These are phyloP conservation scores for Lodderomyces jiufengensis DNA, from an alignment of 1,139 yeast genomes.

Conservation along the genomic window DNA sequence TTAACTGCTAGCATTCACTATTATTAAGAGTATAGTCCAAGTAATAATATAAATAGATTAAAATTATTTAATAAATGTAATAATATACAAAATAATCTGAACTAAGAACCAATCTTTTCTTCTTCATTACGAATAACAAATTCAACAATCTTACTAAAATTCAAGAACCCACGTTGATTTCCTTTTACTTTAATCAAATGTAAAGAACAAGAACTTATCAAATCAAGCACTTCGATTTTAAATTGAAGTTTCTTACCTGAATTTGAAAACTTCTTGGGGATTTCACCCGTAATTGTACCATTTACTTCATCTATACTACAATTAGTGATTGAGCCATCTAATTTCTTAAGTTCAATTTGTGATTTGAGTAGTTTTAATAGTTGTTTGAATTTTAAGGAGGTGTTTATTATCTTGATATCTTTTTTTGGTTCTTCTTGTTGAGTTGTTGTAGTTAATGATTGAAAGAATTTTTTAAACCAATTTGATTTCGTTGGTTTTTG, in stretches of 20 bases:
- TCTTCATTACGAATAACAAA: conserved; percentile 39
- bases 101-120: conserved; percentile 20
- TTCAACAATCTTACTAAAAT: conserved; percentile 48
- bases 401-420: conserved; percentile 33
- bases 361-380: conserved; percentile 34
- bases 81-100: no score
- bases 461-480: conserved; percentile 42
- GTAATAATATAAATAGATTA: no score
- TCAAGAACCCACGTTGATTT: conserved; percentile 62
- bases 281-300: conserved; percentile 43
- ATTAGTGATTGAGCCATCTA: conserved; percentile 48
- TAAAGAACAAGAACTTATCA: conserved; percentile 44
- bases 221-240: conserved; percentile 41
- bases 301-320: conserved; percentile 43
- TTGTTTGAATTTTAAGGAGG: conserved; percentile 27
- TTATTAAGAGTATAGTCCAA: no score
- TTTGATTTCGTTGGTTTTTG: conserved; percentile 15
- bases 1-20: no score
- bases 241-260: conserved; percentile 46
- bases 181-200: conserved; percentile 59
- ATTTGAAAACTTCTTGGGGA: conserved; percentile 46
- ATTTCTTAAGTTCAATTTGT: conserved; percentile 44
- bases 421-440: conserved; percentile 5
- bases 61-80: no score
- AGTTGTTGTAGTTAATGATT: conserved; percentile 18